Base-by-base conservation (phyloP, 768 basidiomycete genomes). In the Xanthoconium stramineum region DNA sequence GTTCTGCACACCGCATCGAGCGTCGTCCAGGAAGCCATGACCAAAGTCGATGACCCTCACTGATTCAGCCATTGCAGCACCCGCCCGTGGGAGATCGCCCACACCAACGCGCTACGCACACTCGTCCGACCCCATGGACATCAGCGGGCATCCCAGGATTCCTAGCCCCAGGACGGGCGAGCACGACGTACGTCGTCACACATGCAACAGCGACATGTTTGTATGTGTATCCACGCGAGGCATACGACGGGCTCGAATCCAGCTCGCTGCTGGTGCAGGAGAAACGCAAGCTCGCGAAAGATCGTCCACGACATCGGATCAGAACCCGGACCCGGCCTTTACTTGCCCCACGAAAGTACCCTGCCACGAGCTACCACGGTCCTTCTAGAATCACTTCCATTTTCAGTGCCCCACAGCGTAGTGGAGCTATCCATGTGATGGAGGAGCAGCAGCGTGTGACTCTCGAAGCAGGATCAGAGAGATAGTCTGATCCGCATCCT, bases 111-210 rank as follows among this genome's bases (percentile, higher is more conserved):
- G 93, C 44, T 92, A 77, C 67, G 89, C 86, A 3, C 91, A 93
- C 66, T 93, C 93, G 71, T 95, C 80, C 2, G 85, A 80, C 1
- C 95, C 95, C 79, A 94, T 85, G 3, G 93, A 84, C 24, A 96
- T 64, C 30, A 95, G 60, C 5, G n/a, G n/a, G 82, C 65, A 60
- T 87, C 88, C 46, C 70, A 65, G n/a, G n/a, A n/a, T n/a, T n/a
- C n/a, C n/a, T n/a, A n/a, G 28, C 65, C 65, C 67, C 75, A 15
- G 67, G 60, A 49, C 62, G 65, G 11, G 80, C 78, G 14, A 92
- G 72, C 3, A 85, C 85, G 44, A 91, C 71, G 63, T 88, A 92
- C 49, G 84, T 85, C 8, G 92, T 91, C 70, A 95, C 89, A 93
- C 94, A 97, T 42, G 84, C 78, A 0, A 86, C 82, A 14, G 83